phyloP scores from a whole-genome alignment of 1,139 yeast genomes.

The Pichia sp. region DNA sequence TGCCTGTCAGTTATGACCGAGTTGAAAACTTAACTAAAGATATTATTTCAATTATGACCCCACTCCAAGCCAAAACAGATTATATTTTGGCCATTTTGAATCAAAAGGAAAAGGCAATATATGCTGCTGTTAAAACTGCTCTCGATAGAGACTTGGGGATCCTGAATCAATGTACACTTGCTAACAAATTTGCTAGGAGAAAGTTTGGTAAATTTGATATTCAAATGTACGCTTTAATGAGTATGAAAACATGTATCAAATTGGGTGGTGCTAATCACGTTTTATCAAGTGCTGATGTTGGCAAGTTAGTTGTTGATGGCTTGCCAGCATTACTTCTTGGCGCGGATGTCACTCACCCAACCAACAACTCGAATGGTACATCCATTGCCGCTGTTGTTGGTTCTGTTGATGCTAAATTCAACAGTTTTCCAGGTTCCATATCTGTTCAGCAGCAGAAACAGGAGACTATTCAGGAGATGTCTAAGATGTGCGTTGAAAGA shows the following conservation, averaged over 20 bases:
- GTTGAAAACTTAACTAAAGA: constrained; percentile 18
- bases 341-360: constrained; percentile 34
- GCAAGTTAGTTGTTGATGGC: constrained; percentile 19
- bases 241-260: constrained; percentile 27
- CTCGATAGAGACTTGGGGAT: constrained; percentile 26
- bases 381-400: constrained; percentile 33
- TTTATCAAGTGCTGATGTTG: constrained; percentile 19
- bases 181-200: constrained; percentile 25
- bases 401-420: constrained; percentile 26
- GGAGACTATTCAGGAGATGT: constrained; percentile 30
- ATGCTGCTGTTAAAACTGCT: constrained; percentile 24
- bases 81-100: constrained; percentile 23
- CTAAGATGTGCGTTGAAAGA: constrained; percentile 27
- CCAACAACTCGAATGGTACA: constrained; percentile 26
- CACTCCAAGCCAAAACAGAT: constrained; percentile 17
- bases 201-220: constrained; percentile 24
- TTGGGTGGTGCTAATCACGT: constrained; percentile 26
- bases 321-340: constrained; percentile 29
- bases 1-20: constrained; percentile 16
- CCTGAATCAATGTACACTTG: constrained; percentile 26
- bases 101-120: constrained; percentile 22
- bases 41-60: constrained; percentile 16
- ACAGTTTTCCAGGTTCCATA: constrained; percentile 31
- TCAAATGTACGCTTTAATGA: constrained; percentile 27
- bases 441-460: constrained; percentile 28